These are phyloP conservation scores for Lupinus albus DNA, from an alignment of 306 rosid genomes.

Conservation along the genomic window DNA sequence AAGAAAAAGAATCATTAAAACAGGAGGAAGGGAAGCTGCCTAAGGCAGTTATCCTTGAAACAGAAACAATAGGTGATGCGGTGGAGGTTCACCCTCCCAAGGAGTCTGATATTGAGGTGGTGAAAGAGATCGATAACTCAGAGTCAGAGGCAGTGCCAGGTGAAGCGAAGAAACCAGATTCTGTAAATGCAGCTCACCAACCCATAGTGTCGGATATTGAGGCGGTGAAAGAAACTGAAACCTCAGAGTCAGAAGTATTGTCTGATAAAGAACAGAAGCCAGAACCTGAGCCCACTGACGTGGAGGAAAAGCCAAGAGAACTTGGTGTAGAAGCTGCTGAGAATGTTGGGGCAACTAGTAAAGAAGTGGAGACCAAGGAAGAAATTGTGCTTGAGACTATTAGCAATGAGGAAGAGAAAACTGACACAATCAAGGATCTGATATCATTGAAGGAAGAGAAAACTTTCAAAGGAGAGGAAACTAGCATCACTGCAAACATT, in stretches of 20 bases:
- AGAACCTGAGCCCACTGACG: constrained; percentile 30
- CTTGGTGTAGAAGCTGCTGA: constrained; percentile 28
- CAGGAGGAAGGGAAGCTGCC: constrained; percentile 34
- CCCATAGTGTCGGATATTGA: constrained; percentile 28
- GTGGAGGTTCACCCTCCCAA: constrained; percentile 1
- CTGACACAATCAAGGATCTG: constrained; percentile 35
- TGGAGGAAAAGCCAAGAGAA: constrained; percentile 43
- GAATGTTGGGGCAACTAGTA: constrained; percentile 41
- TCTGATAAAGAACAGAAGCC: constrained; percentile 34
- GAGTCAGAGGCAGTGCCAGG: constrained; percentile 34
- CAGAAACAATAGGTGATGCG: background rate
- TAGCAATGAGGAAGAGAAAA: constrained; percentile 35
- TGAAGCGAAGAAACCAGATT: constrained; percentile 41
- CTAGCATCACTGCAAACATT: constrained; percentile 1
- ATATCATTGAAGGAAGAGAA: constrained; percentile 31
- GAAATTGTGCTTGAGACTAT: constrained; percentile 24
- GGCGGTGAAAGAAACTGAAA: constrained; percentile 35
- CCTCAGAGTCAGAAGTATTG: constrained; percentile 34
- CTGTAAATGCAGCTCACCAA: constrained; percentile 33
- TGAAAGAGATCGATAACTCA: constrained; percentile 34
- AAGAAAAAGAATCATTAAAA: constrained; percentile 35
- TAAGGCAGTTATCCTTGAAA: constrained; percentile 7
- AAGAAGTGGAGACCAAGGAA: constrained; percentile 43
- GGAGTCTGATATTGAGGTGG: constrained; percentile 32
- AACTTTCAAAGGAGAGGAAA: constrained; percentile 38